These are phyloP conservation scores for Tetragonia tetragonoides DNA, from an alignment of 148 eudicot species.

Conservation along the genomic window DNA sequence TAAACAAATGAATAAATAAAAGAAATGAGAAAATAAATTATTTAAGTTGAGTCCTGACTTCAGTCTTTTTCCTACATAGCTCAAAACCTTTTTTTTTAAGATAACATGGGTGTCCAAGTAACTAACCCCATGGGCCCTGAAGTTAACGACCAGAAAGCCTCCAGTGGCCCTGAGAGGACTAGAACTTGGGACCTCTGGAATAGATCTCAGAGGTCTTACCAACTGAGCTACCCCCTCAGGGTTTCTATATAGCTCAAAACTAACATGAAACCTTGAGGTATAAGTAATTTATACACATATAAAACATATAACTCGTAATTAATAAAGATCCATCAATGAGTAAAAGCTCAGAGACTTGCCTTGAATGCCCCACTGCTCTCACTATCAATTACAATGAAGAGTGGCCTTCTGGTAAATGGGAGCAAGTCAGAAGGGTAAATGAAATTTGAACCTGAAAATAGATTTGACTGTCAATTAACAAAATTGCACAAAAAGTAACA, in stretches of 20 bases:
- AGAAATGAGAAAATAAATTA: background rate
- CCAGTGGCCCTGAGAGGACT: too few species aligned
- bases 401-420: conserved; percentile 86
- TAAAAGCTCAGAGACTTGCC: conserved; percentile 47
- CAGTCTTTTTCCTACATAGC: background rate
- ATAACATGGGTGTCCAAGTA: too few species aligned
- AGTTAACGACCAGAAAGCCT: too few species aligned
- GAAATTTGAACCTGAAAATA: conserved; percentile 57
- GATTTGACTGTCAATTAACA: conserved; percentile 6
- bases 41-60: background rate
- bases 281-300: background rate
- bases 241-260: background rate
- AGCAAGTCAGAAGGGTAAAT: conserved; percentile 79
- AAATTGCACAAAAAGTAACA: background rate
- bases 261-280: background rate
- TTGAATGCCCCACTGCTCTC: conserved; percentile 72
- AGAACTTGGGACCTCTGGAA: too few species aligned
- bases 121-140: too few species aligned
- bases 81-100: too few species aligned
- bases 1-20: background rate
- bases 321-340: background rate
- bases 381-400: conserved; percentile 79
- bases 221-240: too few species aligned
- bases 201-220: too few species aligned
- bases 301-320: background rate